These are phyloP conservation scores for Trichosporon inkin DNA, from an alignment of 1,284 basidiomycete species.

Conservation along the genomic window DNA sequence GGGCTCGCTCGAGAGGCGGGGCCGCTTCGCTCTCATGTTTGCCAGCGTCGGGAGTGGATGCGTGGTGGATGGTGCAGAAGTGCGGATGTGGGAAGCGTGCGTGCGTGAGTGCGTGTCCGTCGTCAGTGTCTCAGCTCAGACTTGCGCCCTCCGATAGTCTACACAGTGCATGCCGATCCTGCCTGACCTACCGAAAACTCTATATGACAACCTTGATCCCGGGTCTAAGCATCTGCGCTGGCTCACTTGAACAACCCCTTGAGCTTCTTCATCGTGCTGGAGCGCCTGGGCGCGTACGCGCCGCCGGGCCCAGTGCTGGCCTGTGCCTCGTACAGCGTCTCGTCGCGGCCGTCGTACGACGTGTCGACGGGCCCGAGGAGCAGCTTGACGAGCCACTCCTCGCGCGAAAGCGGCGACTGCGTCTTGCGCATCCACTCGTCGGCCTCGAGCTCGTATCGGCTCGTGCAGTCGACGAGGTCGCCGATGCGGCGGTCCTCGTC, in stretches of 20 bases:
- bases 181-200: background rate
- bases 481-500: slow-evolving; percentile 18
- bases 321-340: slow-evolving; percentile 6
- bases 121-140: background rate
- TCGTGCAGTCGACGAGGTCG: slow-evolving; percentile 15
- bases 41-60: no score
- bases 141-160: background rate
- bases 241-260: background rate
- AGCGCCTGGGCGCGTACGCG: background rate
- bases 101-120: background rate
- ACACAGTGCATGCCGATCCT: background rate
- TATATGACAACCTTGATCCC: background rate
- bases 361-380: slow-evolving; percentile 15
- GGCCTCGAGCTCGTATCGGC: slow-evolving; percentile 16
- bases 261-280: slow-evolving; percentile 7
- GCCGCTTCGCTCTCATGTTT: background rate
- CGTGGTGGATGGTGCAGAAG: background rate
- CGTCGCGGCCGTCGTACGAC: slow-evolving; percentile 9
- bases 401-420: slow-evolving; percentile 12
- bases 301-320: background rate
- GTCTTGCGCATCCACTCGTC: slow-evolving; percentile 18
- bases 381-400: slow-evolving; percentile 16
- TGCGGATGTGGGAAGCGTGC: background rate
- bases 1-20: background rate
- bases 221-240: background rate